Evolutionary conservation across 768 basidiomycete genomes (phyloP), one percentile per base, ranked within the genome.

Genomic region (Tylopilus felleus): DNA sequence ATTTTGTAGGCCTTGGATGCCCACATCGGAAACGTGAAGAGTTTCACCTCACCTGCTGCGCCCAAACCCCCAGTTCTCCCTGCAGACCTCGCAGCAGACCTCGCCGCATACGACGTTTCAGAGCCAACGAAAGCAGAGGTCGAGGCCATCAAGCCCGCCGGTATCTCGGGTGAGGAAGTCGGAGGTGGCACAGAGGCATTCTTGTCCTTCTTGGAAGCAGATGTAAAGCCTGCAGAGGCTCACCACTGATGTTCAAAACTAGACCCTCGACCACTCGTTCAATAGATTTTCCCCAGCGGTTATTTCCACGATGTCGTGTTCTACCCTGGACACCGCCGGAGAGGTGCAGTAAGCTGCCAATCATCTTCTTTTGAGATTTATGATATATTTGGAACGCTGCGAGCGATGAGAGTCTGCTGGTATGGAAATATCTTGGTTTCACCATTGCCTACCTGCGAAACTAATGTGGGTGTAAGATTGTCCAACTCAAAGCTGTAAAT

Each of bases 21-120:
- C 49, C 91, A 93, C 70, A 84, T 93, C 63, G 91, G 90, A 52
- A 76, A 71, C 53, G 94, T 98, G 56, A 97, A 96, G 75, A 67
- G 81, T 48, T 96, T 88, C 80, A 69, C 83, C 29, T 71, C 84
- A 23, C 96, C 96, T 1, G 71, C 85, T 16, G 66, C 82, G 23
- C 97, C 96, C 48, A 77, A 83, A 53, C 72, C 84, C 2, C 95
- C 96, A 12, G 69, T 79, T 14, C 77, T 97, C 45, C 92, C 94
- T 47, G 69, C 78, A 46, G 87, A 94, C 73, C 84, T 98, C 60
- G 92, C 96, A n/a, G 72, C 86, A 19, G 93, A 96, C 63, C 85
- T 98, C 54, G 68, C 85, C 2, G 85, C 87, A 33, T 99, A 97
- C 71, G 95, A 97, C 59, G 77, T 83, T 16, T 71, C 82, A 16